A percentile compares a stretch with the other conserved stretches of the same genome.
Conservation (phyloP, 2,329 filamentous ascomycete species). For the Sporothrix schenckii region DNA sequence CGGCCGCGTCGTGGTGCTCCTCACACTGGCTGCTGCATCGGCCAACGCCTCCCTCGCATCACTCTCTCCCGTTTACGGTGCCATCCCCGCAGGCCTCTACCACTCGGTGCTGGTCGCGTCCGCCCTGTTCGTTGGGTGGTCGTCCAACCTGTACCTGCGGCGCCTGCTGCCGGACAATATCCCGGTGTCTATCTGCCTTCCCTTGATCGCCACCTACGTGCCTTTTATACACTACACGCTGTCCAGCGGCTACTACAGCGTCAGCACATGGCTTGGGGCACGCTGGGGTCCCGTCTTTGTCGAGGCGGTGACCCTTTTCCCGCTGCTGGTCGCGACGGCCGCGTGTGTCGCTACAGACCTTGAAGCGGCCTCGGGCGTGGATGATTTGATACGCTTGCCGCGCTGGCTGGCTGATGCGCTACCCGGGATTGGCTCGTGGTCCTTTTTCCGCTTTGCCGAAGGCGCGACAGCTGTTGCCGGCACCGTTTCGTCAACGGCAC, state of each 20-base stretch:
- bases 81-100: constrained; percentile 73
- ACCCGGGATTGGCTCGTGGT: constrained; percentile 68
- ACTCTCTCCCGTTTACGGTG: constrained; percentile 85
- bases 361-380: constrained; percentile 52
- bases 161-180: constrained; percentile 51
- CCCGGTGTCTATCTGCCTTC: constrained; percentile 60
- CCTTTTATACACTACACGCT: constrained; percentile 73
- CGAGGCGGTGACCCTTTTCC: constrained; percentile 72
- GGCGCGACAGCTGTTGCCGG: constrained; percentile 41
- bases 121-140: constrained; percentile 72
- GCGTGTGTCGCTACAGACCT: constrained; percentile 66
- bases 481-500: neutral
- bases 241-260: constrained; percentile 50
- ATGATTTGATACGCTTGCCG: constrained; percentile 57
- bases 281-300: constrained; percentile 74
- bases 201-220: constrained; percentile 74
- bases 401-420: constrained; percentile 63
- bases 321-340: constrained; percentile 65
- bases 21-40: constrained; percentile 63
- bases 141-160: constrained; percentile 62
- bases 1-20: constrained; percentile 49
- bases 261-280: constrained; percentile 58
- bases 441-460: constrained; percentile 62
- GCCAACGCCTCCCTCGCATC: constrained; percentile 73
- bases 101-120: constrained; percentile 69